Conservation (phyloP, 2,329 filamentous ascomycete genomes). For the Chrysoporthe austroafricana region DNA sequence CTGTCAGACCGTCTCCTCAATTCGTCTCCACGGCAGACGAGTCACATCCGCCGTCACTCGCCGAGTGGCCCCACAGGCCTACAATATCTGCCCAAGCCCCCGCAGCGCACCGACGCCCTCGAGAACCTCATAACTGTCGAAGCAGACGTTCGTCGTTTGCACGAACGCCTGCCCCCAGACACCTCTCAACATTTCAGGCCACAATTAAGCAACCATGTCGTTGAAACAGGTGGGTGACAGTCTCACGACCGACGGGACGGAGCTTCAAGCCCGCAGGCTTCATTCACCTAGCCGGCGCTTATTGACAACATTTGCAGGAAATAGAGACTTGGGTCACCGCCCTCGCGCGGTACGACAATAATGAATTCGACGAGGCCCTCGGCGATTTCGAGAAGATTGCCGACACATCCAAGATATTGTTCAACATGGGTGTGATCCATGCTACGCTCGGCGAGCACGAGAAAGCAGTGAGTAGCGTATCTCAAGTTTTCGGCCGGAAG, state of each 20-base stretch:
- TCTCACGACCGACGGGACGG: too few relatives aligned
- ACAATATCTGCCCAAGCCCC: constrained; percentile 20
- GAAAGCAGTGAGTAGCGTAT: constrained; percentile 73
- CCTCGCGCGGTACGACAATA: constrained; percentile 90
- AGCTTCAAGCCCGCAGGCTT: not conserved
- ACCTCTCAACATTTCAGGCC: not conserved
- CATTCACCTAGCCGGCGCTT: not conserved
- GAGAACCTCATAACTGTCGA: constrained; percentile 12
- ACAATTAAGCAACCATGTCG: constrained; percentile 40
- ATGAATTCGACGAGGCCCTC: constrained; percentile 91
- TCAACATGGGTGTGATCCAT: constrained; percentile 98
- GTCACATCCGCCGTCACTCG: constrained; percentile 8
- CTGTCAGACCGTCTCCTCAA: constrained; percentile 12
- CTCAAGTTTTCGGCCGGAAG: not conserved
- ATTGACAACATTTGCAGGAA: constrained; percentile 63
- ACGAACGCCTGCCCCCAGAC: constrained; percentile 19
- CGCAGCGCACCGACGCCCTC: constrained; percentile 11
- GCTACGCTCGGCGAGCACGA: constrained; percentile 95
- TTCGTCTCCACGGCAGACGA: constrained; percentile 17
- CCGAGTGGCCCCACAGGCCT: constrained; percentile 18
- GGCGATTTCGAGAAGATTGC: constrained; percentile 82
- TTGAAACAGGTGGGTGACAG: constrained; percentile 43
- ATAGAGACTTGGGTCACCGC: constrained; percentile 98
- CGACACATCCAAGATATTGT: constrained; percentile 97
- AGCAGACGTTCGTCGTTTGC: constrained; percentile 22